Conservation (phyloP, 805 yeast species). For the Ogataea saltuana region DNA sequence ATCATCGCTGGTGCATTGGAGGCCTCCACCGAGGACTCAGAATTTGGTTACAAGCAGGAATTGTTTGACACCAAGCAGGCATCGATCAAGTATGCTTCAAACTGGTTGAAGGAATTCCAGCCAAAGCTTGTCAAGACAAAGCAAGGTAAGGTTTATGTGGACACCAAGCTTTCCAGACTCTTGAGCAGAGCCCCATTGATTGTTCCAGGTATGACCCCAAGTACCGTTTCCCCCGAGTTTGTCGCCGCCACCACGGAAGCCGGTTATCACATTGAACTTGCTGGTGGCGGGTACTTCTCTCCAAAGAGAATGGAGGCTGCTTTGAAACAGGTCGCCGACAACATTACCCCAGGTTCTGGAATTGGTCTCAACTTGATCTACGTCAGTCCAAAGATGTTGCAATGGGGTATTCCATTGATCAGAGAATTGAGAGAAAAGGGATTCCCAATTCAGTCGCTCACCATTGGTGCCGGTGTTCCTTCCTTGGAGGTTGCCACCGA, state of each 20-base stretch:
- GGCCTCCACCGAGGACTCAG: conserved; percentile 64
- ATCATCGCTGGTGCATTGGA: conserved; percentile 93
- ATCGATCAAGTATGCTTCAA: conserved; percentile 76
- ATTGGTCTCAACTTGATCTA: conserved; percentile 90
- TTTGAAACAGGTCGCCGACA: conserved; percentile 66
- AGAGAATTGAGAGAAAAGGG: conserved; percentile 86
- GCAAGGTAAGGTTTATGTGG: conserved; percentile 76
- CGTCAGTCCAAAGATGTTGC: conserved; percentile 96
- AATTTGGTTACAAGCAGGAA: conserved; percentile 95
- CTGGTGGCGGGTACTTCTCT: conserved; percentile 97
- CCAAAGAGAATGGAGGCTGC: conserved; percentile 73
- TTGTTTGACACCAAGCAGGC: conserved; percentile 69
- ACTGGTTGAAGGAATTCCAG: conserved; percentile 87
- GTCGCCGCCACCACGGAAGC: conserved; percentile 93
- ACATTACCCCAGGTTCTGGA: conserved; percentile 82
- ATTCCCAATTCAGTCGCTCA: conserved; percentile 91
- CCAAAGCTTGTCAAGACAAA: conserved; percentile 81
- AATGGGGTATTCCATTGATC: conserved; percentile 98
- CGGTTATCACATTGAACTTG: conserved; percentile 96
- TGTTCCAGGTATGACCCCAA: conserved; percentile 99
- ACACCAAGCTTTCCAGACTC: conserved; percentile 90
- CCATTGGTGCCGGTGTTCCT: conserved; percentile 99
- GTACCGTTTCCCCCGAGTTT: conserved; percentile 92
- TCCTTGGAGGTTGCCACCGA: conserved; percentile 96
- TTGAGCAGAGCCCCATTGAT: conserved; percentile 93